Evolutionary conservation across 2,329 filamentous ascomycete genomes (phyloP), one percentile per base, ranked within the genome.

Genomic region (Magnaporthiopsis incrustans): DNA sequence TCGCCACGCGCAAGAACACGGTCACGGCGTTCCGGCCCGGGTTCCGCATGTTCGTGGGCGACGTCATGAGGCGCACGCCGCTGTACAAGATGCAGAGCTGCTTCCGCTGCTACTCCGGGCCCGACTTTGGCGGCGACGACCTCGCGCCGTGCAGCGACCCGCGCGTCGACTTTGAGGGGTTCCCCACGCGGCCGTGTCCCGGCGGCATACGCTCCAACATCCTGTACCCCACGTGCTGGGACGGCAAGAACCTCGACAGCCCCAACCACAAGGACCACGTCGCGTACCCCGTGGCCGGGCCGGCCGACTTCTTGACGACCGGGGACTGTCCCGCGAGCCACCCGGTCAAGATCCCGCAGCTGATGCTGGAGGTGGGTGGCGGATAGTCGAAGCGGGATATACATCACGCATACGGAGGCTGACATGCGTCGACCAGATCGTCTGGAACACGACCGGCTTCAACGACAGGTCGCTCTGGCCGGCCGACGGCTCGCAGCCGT

Each of bases 311-410:
- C 5, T 71, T 75, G 27, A 76, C 81, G 64, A 74, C 70, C 57
- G 82, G 82, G 15, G 68, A 69, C n/a, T 85, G 83, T 67, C 83
- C 82, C 0, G 57, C 71, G 5, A 75, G 74, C 2, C 81, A 84
- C 69, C 84, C 83, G 1, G 78, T 80, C 1, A 82, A 82, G 67
- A 74, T 86, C 4, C 78, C 85, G 18, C 85, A 84, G 25, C 77
- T 89, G 64, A 87, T 88, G 77, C 57, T 59, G 25, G 57, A 38
- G 35, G 35, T 38, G 35, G 8, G 33, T 33, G 32, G 32, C 32
- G 32, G 32, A 33, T 33, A 33, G n/a, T n/a, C n/a, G n/a, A n/a
- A n/a, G n/a, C n/a, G n/a, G n/a, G n/a, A n/a, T n/a, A n/a, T n/a
- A n/a, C n/a, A n/a, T n/a, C n/a, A n/a, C n/a, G n/a, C n/a, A n/a